Evolutionary conservation across 2,329 filamentous ascomycete genomes (phyloP), one percentile per base, ranked within the genome.

Genomic region (Aspergillus sp.): DNA sequence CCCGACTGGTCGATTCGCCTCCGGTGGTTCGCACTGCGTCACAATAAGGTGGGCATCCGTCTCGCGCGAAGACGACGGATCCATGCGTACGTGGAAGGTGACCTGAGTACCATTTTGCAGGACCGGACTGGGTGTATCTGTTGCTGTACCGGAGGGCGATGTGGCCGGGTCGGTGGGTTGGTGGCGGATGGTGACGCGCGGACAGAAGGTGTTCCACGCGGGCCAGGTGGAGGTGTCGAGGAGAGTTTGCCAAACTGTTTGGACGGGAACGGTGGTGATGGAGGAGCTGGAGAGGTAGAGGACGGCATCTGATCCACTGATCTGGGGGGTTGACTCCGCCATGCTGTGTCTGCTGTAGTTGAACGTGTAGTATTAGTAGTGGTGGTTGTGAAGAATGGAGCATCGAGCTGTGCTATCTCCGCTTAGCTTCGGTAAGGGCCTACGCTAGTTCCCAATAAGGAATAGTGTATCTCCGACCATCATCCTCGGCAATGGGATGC

Each of bases 191-290:
- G 65, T 67, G 4, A 73, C 71, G 27, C 62, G 60, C 2, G 71
- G 67, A 4, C 72, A 62, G 55, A 74, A 75, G 5, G 61, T 61
- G 52, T 75, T 76, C 73, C 73, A 76, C 41, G 65, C 54, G 26
- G 66, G 63, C 67, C 69, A 76, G 43, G 66, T 70, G 26, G 70
- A 67, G 29, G 70, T 70, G 55, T 75, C 63, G 42, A 69, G 62
- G 3, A 75, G 57, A 6, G 65, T 63, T 27, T 68, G 59, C 64
- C 72, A 73, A 49, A 74, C 68, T n/a, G 63, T 55, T 26, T 63
- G 52, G 3, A 70, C 61, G 6, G 70, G 63, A 1, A 71, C 72
- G 39, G 60, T 54, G 57, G 74, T 72, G 30, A 56, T 52, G 40
- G 56, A 63, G 44, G 65, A 61, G 56, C 62, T 64, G 46, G 62